Base-by-base conservation (phyloP, 345 rosid species). In the Boechera divaricarpa region DNA sequence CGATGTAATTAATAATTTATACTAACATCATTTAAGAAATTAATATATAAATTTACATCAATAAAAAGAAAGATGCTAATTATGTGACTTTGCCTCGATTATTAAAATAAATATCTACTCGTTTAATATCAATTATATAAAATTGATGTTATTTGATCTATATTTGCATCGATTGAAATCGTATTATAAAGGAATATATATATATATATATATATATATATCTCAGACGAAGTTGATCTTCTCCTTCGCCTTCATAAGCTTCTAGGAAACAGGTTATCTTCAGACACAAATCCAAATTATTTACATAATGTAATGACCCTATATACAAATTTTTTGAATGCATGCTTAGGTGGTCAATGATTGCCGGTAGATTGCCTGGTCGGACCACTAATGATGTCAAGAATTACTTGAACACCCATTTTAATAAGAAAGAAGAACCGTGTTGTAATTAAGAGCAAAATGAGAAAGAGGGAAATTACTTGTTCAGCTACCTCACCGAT, bases 231-330 rank as follows among this genome's bases (percentile, higher is more conserved):
- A 74, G 87, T 85, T 28, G 90, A 86, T 76, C 83, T 86, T 60
- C 79, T 88, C 42, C n/a, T 86, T 7, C 84, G 86, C 42, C 87
- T 88, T 12, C 89, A 86, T 41, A 87, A 85, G 62, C 88, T 88
- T 65, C 83, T 88, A 0, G 88, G 89, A 47, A 88, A 88, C 69
- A 81, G 90, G 89, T 48, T n/a, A n/a, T n/a, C 29, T 28, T 28
- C 29, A 28, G 29, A 28, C 29, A 28, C 29, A 28, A 28, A 28
- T 28, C 3, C 29, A 28, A 28, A 28, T 28, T 28, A 28, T 28
- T 28, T 2, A 28, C 29, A 28, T 28, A 28, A 28, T 28, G 29
- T 28, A 28, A 28, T 28, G 29, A 28, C 3, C 29, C 3, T 2
- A 28, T 2, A 28, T 28, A 28, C 29, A 28, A 28, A 28, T 28